phyloP scores from a whole-genome alignment of 139 green algal genomes.

The Mesotaenium endlicherianum region DNA sequence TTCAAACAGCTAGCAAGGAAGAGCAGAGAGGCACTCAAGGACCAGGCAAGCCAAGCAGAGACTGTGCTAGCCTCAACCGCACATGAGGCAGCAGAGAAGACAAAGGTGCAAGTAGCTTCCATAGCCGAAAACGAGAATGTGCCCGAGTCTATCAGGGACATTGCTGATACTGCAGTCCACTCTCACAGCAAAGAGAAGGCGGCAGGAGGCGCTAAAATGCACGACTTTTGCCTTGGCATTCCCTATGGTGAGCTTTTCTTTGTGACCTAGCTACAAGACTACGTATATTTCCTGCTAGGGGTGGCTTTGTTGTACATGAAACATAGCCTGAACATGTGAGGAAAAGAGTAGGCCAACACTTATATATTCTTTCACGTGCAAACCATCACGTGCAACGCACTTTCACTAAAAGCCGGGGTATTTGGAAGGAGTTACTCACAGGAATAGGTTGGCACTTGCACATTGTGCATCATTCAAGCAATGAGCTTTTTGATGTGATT shows the following conservation, averaged over 20 bases:
- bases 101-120: slow-evolving; percentile 8
- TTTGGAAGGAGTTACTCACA: no score
- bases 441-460: no score
- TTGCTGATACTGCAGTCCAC: slow-evolving; percentile 14
- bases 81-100: slow-evolving; percentile 31
- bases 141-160: slow-evolving; percentile 40
- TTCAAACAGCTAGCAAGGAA: neutral
- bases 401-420: no score
- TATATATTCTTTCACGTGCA: no score
- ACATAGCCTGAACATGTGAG: no score
- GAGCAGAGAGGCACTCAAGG: neutral
- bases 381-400: no score
- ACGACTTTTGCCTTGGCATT: slow-evolving; percentile 51
- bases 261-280: no score
- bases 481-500: no score
- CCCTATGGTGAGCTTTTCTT: slow-evolving; percentile 49
- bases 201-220: slow-evolving; percentile 35
- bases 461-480: no score
- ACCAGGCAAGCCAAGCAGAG: neutral
- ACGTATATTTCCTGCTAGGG: no score
- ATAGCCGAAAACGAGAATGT: slow-evolving; percentile 19
- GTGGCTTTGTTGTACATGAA: no score
- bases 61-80: neutral
- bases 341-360: no score
- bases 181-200: slow-evolving; percentile 26